Percentiles rank a stretch among this genome's conserved stretches.
phyloP scores from a whole-genome alignment of 2,329 filamentous ascomycete genomes.

The Thelonectria discophora region DNA sequence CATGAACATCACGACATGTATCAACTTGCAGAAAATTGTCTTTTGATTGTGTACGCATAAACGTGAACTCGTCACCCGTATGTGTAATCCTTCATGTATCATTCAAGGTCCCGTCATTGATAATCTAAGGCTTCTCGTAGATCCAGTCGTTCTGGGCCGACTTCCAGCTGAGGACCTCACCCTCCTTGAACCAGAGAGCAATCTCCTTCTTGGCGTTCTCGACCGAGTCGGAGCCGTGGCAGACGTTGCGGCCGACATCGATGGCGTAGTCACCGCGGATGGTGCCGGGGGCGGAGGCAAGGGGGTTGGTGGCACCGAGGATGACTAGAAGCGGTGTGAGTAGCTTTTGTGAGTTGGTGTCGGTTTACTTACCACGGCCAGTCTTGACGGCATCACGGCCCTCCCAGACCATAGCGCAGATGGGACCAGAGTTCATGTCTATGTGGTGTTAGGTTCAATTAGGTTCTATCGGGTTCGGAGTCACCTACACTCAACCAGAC shows the following conservation, averaged over 20 bases:
- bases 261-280: constrained; percentile 96
- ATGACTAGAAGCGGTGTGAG: constrained; percentile 64
- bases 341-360: background rate
- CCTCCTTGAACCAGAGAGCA: constrained; percentile 94
- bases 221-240: constrained; percentile 98
- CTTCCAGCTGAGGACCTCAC: constrained; percentile 88
- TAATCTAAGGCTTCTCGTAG: constrained; percentile 83
- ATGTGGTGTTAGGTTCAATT: constrained; percentile 20
- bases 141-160: constrained; percentile 88
- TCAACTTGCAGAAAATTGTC: constrained; percentile 36
- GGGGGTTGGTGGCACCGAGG: constrained; percentile 98
- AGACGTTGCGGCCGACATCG: constrained; percentile 91
- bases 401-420: constrained; percentile 99
- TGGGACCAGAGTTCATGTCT: constrained; percentile 98
- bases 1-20: constrained; percentile 28
- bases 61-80: constrained; percentile 36
- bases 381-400: constrained; percentile 99
- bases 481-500: constrained; percentile 86
- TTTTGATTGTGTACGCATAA: constrained; percentile 37
- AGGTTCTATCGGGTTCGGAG: background rate
- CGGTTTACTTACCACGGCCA: constrained; percentile 75
- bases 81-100: constrained; percentile 38
- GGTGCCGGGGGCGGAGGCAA: constrained; percentile 92
- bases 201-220: constrained; percentile 99
- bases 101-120: constrained; percentile 34